Conservation (phyloP, 495 filamentous ascomycete genomes). For the Peziza echinospora region DNA sequence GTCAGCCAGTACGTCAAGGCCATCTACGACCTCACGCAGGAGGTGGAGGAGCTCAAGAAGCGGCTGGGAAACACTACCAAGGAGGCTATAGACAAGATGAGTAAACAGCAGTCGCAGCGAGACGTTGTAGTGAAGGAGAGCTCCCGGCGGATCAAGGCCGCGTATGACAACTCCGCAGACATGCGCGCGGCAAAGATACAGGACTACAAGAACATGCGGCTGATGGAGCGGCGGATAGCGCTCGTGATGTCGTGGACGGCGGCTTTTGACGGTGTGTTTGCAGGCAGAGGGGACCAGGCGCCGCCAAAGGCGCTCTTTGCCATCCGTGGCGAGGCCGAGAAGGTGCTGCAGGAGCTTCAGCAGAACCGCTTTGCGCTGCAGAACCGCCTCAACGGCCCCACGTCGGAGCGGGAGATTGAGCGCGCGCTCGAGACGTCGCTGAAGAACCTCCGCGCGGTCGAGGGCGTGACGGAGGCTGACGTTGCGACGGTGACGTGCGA, state of each 20-base stretch:
- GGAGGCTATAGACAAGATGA: conserved; percentile 69
- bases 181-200: conserved; percentile 60
- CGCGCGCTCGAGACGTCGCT: conserved; percentile 72
- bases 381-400: conserved; percentile 50
- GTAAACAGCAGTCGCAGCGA: conserved; percentile 67
- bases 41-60: conserved; percentile 54
- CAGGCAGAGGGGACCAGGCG: conserved; percentile 41
- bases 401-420: conserved; percentile 71
- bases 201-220: conserved; percentile 61
- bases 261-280: conserved; percentile 70
- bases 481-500: conserved; percentile 53
- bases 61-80: conserved; percentile 83
- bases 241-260: conserved; percentile 79
- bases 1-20: conserved; percentile 40
- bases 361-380: conserved; percentile 74
- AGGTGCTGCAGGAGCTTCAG: conserved; percentile 71
- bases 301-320: conserved; percentile 43
- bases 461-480: conserved; percentile 49
- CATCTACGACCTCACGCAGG: conserved; percentile 17
- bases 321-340: conserved; percentile 72
- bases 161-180: conserved; percentile 61
- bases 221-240: conserved; percentile 64
- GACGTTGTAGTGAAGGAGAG: conserved; percentile 60
- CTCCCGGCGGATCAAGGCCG: conserved; percentile 51
- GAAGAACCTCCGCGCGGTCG: conserved; percentile 49